A percentile compares a stretch with the other conserved stretches of the same genome.
These are phyloP conservation scores for Fraxinus angustifolia DNA, from an alignment of 305 asterid species.

Conservation along the genomic window DNA sequence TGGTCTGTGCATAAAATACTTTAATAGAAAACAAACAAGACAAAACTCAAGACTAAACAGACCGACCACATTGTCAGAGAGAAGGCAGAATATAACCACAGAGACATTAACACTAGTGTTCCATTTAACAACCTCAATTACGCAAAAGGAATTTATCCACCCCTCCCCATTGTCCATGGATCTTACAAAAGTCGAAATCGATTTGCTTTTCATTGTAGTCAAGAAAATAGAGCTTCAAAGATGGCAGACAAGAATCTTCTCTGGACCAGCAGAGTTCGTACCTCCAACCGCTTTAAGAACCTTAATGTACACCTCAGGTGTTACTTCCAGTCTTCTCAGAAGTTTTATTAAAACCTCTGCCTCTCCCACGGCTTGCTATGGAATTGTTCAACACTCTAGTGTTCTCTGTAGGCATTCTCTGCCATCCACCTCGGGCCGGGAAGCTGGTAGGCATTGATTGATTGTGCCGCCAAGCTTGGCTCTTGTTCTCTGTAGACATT, in stretches of 20 bases:
- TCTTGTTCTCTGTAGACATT: neutral
- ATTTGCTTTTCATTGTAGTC: neutral
- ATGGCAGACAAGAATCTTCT: neutral
- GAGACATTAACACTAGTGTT: neutral
- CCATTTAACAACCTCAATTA: neutral
- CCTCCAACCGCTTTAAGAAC: neutral
- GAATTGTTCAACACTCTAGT: neutral
- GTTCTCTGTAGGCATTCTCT: neutral
- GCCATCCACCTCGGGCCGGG: neutral
- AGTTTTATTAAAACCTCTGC: neutral
- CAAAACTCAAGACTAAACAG: neutral
- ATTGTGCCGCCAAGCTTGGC: neutral
- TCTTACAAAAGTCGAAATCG: neutral
- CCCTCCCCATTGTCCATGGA: neutral
- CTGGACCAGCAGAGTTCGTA: neutral
- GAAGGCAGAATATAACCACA: neutral
- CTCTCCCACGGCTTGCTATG: conserved; percentile 16
- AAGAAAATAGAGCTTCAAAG: neutral
- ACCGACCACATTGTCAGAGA: neutral
- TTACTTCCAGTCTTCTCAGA: neutral
- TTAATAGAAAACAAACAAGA: neutral
- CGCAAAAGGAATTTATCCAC: neutral
- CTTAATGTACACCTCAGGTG: neutral
- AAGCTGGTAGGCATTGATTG: neutral
- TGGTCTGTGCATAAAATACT: neutral